Evolutionary conservation across 1,284 basidiomycete genomes (phyloP).

Genomic region (Moesziomyces parantarcticus): DNA sequence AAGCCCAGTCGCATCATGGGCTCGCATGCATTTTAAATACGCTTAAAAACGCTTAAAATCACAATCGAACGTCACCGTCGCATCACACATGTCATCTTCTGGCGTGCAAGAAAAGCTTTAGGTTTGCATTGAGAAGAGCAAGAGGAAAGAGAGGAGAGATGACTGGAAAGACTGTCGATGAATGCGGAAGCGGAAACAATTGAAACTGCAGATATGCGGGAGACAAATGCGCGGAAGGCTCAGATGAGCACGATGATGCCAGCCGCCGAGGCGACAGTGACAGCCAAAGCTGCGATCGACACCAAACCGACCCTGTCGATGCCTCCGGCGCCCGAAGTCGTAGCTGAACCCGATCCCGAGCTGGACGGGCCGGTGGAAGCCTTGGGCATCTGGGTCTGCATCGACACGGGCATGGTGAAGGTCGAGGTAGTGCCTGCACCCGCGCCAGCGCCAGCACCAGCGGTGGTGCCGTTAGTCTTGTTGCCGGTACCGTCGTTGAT

Average conservation of each 20-base stretch:
- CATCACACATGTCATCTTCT: conserved; percentile 9
- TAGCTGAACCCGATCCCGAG: neutral
- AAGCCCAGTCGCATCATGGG: conserved; percentile 30
- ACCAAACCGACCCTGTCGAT: neutral
- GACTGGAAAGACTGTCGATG: neutral
- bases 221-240: neutral
- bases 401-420: conserved; percentile 10
- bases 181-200: neutral
- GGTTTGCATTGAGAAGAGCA: neutral
- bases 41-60: neutral
- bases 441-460: neutral
- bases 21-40: conserved; percentile 10
- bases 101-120: neutral
- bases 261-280: neutral
- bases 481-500: conserved; percentile 14
- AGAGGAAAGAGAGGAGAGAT: neutral
- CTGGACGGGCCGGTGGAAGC: neutral
- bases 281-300: neutral
- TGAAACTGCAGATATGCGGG: too few relatives aligned
- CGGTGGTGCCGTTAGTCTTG: conserved; percentile 4
- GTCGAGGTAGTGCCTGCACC: conserved; percentile 12
- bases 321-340: too few relatives aligned
- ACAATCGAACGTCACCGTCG: neutral
- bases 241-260: neutral
- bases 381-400: conserved; percentile 5